Evolutionary conservation across 148 eudicot genomes (phyloP).

Genomic region (Fallopia convolvulus): DNA sequence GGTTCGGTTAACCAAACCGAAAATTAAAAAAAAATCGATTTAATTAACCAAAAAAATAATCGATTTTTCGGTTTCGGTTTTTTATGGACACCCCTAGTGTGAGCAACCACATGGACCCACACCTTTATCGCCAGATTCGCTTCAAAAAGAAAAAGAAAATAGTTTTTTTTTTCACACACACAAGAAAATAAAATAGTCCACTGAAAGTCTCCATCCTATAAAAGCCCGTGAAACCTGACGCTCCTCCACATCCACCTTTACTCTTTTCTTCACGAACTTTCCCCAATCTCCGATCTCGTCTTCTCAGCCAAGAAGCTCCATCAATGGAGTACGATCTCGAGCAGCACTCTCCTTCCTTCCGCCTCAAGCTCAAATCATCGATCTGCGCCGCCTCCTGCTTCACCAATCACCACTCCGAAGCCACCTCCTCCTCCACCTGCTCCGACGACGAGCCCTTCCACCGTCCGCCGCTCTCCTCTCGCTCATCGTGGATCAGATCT

Average conservation of each 20-base stretch:
- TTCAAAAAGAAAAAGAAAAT: background rate
- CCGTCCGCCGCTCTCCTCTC: background rate
- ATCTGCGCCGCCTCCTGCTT: conserved; percentile 21
- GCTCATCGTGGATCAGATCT: conserved; percentile 25
- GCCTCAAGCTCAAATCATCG: conserved; percentile 20
- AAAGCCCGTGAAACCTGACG: conserved; percentile 1
- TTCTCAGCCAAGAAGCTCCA: background rate
- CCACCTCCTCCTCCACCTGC: conserved; percentile 12
- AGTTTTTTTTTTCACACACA: too few species aligned
- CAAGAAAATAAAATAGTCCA: background rate
- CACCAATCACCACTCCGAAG: background rate
- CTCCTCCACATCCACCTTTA: background rate
- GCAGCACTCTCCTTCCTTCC: conserved; percentile 19
- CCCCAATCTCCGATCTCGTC: background rate
- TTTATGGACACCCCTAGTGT: too few species aligned
- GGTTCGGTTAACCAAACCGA: too few species aligned
- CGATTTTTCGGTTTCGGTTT: too few species aligned
- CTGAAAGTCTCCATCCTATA: background rate
- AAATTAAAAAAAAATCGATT: too few species aligned
- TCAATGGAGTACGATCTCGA: conserved; percentile 24
- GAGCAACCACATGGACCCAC: background rate
- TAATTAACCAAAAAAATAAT: too few species aligned
- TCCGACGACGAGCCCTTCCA: conserved; percentile 17
- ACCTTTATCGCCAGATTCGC: background rate
- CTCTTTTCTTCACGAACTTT: background rate